Base-by-base conservation (phyloP, 164 flowering plant species). In the Vitis amurensis region DNA sequence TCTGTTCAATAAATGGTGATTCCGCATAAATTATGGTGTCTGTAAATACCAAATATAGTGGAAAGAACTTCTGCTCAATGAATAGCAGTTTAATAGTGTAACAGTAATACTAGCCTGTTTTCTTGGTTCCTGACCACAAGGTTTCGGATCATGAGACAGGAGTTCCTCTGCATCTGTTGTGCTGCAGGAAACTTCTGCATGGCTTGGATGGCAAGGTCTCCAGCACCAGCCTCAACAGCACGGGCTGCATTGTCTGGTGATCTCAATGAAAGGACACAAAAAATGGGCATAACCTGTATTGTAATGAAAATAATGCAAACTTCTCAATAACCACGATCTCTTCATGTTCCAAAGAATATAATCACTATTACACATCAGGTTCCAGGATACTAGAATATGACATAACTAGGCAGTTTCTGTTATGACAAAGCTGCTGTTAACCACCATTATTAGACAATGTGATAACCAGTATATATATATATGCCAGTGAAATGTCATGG, bases 171-270 rank as follows among this genome's bases (percentile, higher is more conserved):
- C 84, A 93, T 69, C 69, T 85, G 93, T 50, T 77, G 82, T n/a
- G 90, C 85, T 4, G 79, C 61, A 16, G 98, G 97, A 71, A 90
- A 95, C 68, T 78, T 86, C 67, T 82, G 73, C 98, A 95, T 95
- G 48, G 95, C 86, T 80, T 86, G 90, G 44, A 89, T 83, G 15
- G 91, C 96, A 67, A 95, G 81, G 61, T 95, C 98, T 29, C 99
- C 98, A 29, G 89, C 97, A 29, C 99, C 99, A 29, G 97, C 91
- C 85, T 93, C 98, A 61, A 95, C 73, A 9, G 97, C 97, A 55
- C 80, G 79, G 19, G 93, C 83, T 78, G 99, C 98, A 78, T 87
- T 88, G 44, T 83, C 91, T 9, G 97, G 97, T 47, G 94, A 85
- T 75, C 98, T 87, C 77, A 95, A 83, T 37, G 80, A 91, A 11